phyloP scores from a whole-genome alignment of 1,284 basidiomycete species.

The Ganoderma multipileum region DNA sequence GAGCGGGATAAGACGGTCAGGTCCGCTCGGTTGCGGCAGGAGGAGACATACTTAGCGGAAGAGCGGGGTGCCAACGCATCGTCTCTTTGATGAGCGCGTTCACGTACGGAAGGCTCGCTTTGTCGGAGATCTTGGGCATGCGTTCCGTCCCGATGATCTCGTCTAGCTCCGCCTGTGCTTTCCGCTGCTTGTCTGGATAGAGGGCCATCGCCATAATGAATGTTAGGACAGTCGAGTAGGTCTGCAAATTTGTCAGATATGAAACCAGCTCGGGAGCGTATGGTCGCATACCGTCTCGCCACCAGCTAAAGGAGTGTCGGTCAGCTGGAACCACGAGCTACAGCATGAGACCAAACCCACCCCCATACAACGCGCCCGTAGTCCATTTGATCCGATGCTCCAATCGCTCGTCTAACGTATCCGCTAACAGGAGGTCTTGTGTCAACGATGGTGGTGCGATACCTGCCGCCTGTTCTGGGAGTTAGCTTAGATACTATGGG shows the following conservation, averaged over 20 bases:
- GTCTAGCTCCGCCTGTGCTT: conserved; percentile 41
- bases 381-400: conserved; percentile 32
- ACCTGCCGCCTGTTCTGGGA: conserved; percentile 15
- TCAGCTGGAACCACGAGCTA: background rate
- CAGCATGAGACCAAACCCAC: conserved; percentile 15
- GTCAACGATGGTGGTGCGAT: conserved; percentile 27
- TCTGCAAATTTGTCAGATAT: conserved; percentile 8
- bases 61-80: conserved; percentile 11
- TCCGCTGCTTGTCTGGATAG: conserved; percentile 34
- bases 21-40: background rate
- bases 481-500: background rate
- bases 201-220: conserved; percentile 34
- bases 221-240: conserved; percentile 22
- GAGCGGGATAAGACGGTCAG: background rate
- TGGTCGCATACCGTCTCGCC: conserved; percentile 23
- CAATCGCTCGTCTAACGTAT: background rate
- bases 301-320: conserved; percentile 14
- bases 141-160: conserved; percentile 35
- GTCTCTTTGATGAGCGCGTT: conserved; percentile 41
- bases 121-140: conserved; percentile 40
- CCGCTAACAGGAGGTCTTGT: conserved; percentile 15
- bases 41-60: conserved; percentile 2
- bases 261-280: too few relatives aligned
- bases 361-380: conserved; percentile 36
- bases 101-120: conserved; percentile 39